phyloP scores from a whole-genome alignment of 768 basidiomycete species.

The Solioccasus polychromus region DNA sequence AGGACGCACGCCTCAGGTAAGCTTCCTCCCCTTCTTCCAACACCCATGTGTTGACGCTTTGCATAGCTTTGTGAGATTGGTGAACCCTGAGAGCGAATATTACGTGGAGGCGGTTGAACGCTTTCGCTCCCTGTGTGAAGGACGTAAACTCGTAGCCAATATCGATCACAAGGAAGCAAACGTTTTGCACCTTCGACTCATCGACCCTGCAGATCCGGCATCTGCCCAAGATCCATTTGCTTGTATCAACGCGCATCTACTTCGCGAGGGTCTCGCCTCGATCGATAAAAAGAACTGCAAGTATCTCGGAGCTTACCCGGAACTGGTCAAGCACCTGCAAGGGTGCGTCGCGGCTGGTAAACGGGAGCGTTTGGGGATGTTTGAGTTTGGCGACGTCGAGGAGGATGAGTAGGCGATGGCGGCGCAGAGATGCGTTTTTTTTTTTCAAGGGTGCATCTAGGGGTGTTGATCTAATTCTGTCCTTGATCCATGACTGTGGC shows the following conservation, averaged over 20 bases:
- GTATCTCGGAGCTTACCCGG: slow-evolving; percentile 70
- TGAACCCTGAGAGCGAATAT: slow-evolving; percentile 82
- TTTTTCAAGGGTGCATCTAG: slow-evolving; percentile 15
- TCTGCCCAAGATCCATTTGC: slow-evolving; percentile 65
- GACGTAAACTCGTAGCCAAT: slow-evolving; percentile 96
- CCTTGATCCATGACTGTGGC: neutral
- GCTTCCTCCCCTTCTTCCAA: neutral
- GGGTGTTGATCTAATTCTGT: slow-evolving; percentile 16
- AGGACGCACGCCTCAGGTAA: slow-evolving; percentile 88
- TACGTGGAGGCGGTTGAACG: slow-evolving; percentile 79
- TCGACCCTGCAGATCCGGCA: slow-evolving; percentile 78
- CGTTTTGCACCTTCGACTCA: slow-evolving; percentile 83
- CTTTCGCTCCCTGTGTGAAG: slow-evolving; percentile 83
- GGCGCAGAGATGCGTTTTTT: slow-evolving; percentile 15
- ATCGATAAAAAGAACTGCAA: slow-evolving; percentile 76
- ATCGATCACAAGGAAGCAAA: slow-evolving; percentile 81
- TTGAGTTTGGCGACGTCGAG: slow-evolving; percentile 89
- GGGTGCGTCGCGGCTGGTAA: slow-evolving; percentile 63
- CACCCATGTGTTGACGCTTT: slow-evolving; percentile 2
- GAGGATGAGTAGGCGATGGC: slow-evolving; percentile 57
- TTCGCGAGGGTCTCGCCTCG: slow-evolving; percentile 82
- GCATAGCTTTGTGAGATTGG: slow-evolving; percentile 80
- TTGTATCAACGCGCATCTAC: slow-evolving; percentile 85
- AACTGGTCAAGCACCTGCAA: slow-evolving; percentile 62
- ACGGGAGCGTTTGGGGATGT: slow-evolving; percentile 75